These are phyloP conservation scores for Colletotrichum limetticola DNA, from an alignment of 2,329 filamentous ascomycete genomes.

Conservation along the genomic window DNA sequence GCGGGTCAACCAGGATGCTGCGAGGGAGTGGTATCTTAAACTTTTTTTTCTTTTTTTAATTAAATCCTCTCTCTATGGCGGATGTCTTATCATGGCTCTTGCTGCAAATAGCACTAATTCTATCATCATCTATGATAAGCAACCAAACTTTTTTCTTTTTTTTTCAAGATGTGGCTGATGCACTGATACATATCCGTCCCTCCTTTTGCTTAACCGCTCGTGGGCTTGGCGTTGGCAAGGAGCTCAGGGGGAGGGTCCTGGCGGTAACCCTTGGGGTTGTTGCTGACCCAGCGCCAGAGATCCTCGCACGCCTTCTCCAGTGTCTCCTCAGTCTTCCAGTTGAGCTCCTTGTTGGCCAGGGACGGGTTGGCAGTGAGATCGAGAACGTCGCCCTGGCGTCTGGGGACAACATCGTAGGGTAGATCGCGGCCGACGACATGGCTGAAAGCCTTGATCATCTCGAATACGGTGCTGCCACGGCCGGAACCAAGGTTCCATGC, in stretches of 20 bases:
- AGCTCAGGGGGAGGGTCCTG: slow-evolving; percentile 90
- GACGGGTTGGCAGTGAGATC: slow-evolving; percentile 93
- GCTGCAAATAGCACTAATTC: slow-evolving; percentile 28
- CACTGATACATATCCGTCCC: not conserved
- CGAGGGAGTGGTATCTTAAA: slow-evolving; percentile 2
- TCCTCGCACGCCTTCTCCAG: slow-evolving; percentile 95
- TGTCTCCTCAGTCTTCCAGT: slow-evolving; percentile 90
- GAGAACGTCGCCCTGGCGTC: slow-evolving; percentile 89
- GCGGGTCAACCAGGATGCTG: not conserved
- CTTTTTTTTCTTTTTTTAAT: slow-evolving; percentile 7
- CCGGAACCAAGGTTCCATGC: slow-evolving; percentile 98
- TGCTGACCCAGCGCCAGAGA: slow-evolving; percentile 96
- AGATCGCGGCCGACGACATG: slow-evolving; percentile 86
- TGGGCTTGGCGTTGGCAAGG: slow-evolving; percentile 69
- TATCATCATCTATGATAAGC: slow-evolving; percentile 20
- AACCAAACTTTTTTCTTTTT: not conserved
- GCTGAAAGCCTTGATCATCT: slow-evolving; percentile 97
- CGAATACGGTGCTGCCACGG: slow-evolving; percentile 93
- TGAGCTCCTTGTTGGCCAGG: slow-evolving; percentile 87
- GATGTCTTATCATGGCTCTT: slow-evolving; percentile 26
- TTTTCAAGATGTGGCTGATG: not conserved
- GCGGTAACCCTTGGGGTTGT: slow-evolving; percentile 95
- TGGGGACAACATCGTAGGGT: slow-evolving; percentile 84
- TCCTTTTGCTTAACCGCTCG: slow-evolving; percentile 12
- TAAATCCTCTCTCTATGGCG: slow-evolving; percentile 11